Percentiles rank a stretch among this genome's conserved stretches.
Conservation (phyloP, 1,139 yeast species). For the Ogataea hybrid region DNA sequence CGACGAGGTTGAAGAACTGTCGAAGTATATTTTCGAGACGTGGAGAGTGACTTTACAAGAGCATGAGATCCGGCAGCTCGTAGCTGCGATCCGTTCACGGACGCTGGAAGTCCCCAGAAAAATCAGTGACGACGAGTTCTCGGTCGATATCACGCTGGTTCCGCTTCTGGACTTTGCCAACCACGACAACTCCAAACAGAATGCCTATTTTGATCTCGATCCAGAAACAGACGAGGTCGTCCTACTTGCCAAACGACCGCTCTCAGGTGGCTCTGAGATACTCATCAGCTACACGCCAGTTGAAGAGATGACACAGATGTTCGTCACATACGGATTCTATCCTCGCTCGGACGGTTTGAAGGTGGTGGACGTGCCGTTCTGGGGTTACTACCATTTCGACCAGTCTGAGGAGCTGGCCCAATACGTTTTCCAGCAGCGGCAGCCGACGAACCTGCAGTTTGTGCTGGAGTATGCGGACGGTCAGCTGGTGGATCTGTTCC, state of each 20-base stretch:
- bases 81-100: conserved; percentile 54
- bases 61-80: conserved; percentile 39
- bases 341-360: conserved; percentile 35
- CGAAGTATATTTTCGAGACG: conserved; percentile 18
- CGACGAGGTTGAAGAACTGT: conserved; percentile 22
- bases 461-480: conserved; percentile 25
- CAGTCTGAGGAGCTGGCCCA: conserved; percentile 5
- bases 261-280: conserved; percentile 32
- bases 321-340: conserved; percentile 58
- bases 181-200: conserved; percentile 44
- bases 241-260: background rate
- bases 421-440: conserved; percentile 26
- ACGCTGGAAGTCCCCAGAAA: conserved; percentile 58
- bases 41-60: conserved; percentile 23
- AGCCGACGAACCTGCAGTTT: conserved; percentile 36
- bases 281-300: conserved; percentile 49
- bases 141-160: conserved; percentile 55
- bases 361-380: conserved; percentile 30
- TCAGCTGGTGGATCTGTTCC: conserved; percentile 14
- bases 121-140: conserved; percentile 38
- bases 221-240: conserved; percentile 4
- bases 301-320: conserved; percentile 47
- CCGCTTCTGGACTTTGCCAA: conserved; percentile 69
- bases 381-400: conserved; percentile 25
- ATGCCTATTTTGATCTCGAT: conserved; percentile 55